Percentiles rank a stretch among this genome's conserved stretches.
Conservation (phyloP, 441 rosid genomes). For the Melastoma candidum region DNA sequence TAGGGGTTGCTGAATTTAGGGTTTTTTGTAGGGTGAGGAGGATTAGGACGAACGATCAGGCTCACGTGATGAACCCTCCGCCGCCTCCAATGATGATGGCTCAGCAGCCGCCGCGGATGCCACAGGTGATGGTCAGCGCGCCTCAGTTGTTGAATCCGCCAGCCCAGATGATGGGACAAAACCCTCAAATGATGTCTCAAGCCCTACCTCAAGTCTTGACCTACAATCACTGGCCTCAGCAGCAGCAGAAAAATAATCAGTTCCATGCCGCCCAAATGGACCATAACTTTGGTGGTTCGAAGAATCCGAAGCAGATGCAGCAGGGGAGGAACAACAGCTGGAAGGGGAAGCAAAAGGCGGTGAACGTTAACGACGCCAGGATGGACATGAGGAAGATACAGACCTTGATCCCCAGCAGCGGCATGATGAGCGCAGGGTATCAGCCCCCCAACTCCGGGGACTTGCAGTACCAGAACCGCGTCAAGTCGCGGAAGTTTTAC, state of each 20-base stretch:
- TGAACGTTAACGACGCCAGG: slow-evolving; percentile 18
- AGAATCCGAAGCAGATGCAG: slow-evolving; percentile 18
- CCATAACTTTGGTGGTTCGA: slow-evolving; percentile 23
- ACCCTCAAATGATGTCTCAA: slow-evolving; percentile 9
- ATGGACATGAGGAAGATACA: slow-evolving; percentile 42
- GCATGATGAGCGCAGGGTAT: slow-evolving; percentile 29
- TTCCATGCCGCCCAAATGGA: slow-evolving; percentile 23
- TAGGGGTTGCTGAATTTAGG: too few relatives aligned
- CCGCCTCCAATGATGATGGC: slow-evolving; percentile 8
- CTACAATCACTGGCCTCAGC: slow-evolving; percentile 41
- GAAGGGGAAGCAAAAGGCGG: slow-evolving; percentile 59
- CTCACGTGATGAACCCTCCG: slow-evolving; percentile 12
- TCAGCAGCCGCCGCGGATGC: slow-evolving; percentile 22
- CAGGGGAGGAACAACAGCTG: slow-evolving; percentile 38
- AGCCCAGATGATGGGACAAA: slow-evolving; percentile 24
- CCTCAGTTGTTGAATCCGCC: slow-evolving; percentile 22
- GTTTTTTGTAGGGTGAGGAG: too few relatives aligned
- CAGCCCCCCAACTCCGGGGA: slow-evolving; percentile 76
- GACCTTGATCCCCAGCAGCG: slow-evolving; percentile 21
- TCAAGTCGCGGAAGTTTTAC: slow-evolving; percentile 70
- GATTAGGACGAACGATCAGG: slow-evolving; percentile 29
- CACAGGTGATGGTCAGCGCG: slow-evolving; percentile 16
- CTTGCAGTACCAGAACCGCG: slow-evolving; percentile 63
- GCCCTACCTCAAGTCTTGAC: slow-evolving; percentile 18
- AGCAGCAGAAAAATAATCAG: slow-evolving; percentile 18